Evolutionary conservation across 1,284 basidiomycete genomes (phyloP).

Genomic region (Ceratobasidium sp.): DNA sequence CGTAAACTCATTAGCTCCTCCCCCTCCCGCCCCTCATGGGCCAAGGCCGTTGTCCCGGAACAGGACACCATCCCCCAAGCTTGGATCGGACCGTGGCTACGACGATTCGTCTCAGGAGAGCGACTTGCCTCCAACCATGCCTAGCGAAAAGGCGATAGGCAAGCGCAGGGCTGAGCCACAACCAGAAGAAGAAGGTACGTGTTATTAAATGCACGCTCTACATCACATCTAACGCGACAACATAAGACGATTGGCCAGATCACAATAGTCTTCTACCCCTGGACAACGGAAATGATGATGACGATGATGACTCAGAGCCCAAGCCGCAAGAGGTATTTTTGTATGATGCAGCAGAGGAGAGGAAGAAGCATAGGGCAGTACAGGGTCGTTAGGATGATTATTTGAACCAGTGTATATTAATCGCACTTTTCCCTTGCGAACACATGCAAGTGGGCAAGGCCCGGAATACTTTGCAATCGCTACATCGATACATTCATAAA

Average conservation of each 20-base stretch:
- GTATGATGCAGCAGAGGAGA: conserved; percentile 81
- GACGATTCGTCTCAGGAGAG: conserved; percentile 49
- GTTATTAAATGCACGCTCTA: background rate
- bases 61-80: conserved; percentile 58
- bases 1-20: conserved; percentile 60
- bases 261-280: conserved; percentile 22
- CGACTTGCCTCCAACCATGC: conserved; percentile 49
- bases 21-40: conserved; percentile 69
- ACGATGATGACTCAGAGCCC: conserved; percentile 40
- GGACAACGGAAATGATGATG: conserved; percentile 37
- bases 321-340: conserved; percentile 66
- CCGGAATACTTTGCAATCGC: conserved; percentile 79
- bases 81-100: conserved; percentile 53
- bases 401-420: conserved; percentile 30
- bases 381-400: conserved; percentile 1
- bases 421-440: conserved; percentile 65
- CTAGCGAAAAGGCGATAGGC: conserved; percentile 80
- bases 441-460: conserved; percentile 79
- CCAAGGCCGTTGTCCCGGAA: conserved; percentile 64
- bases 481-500: conserved; percentile 45
- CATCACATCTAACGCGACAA: background rate
- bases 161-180: conserved; percentile 61
- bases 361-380: conserved; percentile 58
- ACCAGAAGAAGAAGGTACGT: conserved; percentile 35
- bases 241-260: conserved; percentile 31